Evolutionary conservation across 2,329 filamentous ascomycete genomes (phyloP).

Genomic region (Pestalotiopsis sp.): DNA sequence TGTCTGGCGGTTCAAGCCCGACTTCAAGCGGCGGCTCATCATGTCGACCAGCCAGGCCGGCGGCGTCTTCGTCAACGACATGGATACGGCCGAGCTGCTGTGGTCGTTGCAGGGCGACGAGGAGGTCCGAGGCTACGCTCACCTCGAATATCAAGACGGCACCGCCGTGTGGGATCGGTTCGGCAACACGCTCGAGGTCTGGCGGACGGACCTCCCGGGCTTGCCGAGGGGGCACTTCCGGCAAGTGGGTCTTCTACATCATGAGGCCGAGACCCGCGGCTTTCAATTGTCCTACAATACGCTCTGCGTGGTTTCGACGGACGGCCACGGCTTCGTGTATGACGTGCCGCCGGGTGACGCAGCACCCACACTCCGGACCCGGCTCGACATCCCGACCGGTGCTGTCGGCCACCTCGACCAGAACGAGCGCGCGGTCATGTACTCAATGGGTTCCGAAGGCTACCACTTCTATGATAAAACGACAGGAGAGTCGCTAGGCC

Average conservation of each 20-base stretch:
- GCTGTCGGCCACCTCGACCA: slow-evolving; percentile 49
- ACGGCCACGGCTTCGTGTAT: slow-evolving; percentile 48
- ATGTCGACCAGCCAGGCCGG: slow-evolving; percentile 47
- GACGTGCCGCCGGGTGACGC: slow-evolving; percentile 34
- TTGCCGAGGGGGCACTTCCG: slow-evolving; percentile 40
- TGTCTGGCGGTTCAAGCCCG: slow-evolving; percentile 48
- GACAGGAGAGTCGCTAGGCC: slow-evolving; percentile 39
- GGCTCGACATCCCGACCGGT: slow-evolving; percentile 40
- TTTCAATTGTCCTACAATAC: slow-evolving; percentile 46
- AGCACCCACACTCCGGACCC: slow-evolving; percentile 35
- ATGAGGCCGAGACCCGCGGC: slow-evolving; percentile 45
- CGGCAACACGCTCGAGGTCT: slow-evolving; percentile 47
- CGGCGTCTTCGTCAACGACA: slow-evolving; percentile 48
- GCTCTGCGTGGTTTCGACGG: slow-evolving; percentile 46
- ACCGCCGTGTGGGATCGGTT: slow-evolving; percentile 47
- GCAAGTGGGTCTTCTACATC: slow-evolving; percentile 40
- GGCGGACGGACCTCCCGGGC: slow-evolving; percentile 40
- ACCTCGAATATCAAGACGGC: slow-evolving; percentile 50
- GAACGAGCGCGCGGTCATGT: slow-evolving; percentile 41
- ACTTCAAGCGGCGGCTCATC: slow-evolving; percentile 48
- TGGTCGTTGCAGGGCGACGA: slow-evolving; percentile 33
- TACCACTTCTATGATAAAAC: slow-evolving; percentile 45
- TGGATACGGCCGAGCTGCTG: slow-evolving; percentile 43
- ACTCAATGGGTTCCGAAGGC: slow-evolving; percentile 44
- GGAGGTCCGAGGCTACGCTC: slow-evolving; percentile 44